A percentile compares a stretch with the other conserved stretches of the same genome.
These are phyloP conservation scores for Nakaseomyces kungkrabaensis DNA, from an alignment of 1,139 yeast species.

Conservation along the genomic window DNA sequence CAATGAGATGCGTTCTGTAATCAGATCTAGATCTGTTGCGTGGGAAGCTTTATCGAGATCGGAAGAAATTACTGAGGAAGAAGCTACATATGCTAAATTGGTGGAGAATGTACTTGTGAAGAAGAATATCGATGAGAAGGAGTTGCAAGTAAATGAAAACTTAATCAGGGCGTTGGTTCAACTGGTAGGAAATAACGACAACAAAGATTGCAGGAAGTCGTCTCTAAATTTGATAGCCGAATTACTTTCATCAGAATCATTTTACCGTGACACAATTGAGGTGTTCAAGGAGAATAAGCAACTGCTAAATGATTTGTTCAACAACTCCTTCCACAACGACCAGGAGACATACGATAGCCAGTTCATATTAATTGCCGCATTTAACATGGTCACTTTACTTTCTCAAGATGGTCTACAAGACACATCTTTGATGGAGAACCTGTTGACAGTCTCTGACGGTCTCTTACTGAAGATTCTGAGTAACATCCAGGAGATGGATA, in stretches of 20 bases:
- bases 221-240: constrained; percentile 62
- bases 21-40: constrained; percentile 75
- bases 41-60: constrained; percentile 90
- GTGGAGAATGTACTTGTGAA: constrained; percentile 21
- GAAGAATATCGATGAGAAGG: constrained; percentile 6
- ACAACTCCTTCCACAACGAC: constrained; percentile 18
- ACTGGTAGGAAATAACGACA: constrained; percentile 19
- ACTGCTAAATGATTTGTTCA: constrained; percentile 28
- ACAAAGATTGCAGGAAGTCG: constrained; percentile 61
- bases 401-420: constrained; percentile 23
- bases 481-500: constrained; percentile 23
- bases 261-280: constrained; percentile 37
- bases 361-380: constrained; percentile 22
- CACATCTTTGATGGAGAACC: constrained; percentile 13
- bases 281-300: constrained; percentile 32
- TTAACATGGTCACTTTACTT: constrained; percentile 28
- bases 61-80: constrained; percentile 39
- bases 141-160: constrained; percentile 24
- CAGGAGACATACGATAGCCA: constrained; percentile 21
- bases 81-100: constrained; percentile 25
- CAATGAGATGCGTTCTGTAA: constrained; percentile 63
- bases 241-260: constrained; percentile 33
- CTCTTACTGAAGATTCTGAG: constrained; percentile 18
- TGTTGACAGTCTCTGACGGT: constrained; percentile 14
- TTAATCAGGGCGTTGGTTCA: constrained; percentile 23